phyloP scores from a whole-genome alignment of 345 rosid genomes.

The Citrus cavaleriei region DNA sequence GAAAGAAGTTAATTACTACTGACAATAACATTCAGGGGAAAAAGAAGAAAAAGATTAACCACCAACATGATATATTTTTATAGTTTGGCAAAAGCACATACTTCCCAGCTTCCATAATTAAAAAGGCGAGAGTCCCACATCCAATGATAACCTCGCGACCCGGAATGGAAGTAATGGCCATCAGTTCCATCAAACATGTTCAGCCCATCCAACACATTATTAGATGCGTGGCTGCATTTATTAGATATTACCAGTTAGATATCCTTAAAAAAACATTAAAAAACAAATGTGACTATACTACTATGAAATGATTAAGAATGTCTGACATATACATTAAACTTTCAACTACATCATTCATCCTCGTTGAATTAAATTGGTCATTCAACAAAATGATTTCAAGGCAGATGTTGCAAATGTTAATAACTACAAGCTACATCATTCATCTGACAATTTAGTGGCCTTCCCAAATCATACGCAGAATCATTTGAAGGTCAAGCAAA shows the following conservation, averaged over 20 bases:
- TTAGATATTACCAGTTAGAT: conserved; percentile 10
- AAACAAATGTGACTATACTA: background rate
- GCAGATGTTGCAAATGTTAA: too few relatives aligned
- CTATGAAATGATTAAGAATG: background rate
- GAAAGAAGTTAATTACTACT: conserved; percentile 4
- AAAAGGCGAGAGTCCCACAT: conserved; percentile 99
- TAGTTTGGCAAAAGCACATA: conserved; percentile 31
- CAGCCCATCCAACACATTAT: conserved; percentile 85
- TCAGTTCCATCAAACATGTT: conserved; percentile 98
- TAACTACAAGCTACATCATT: background rate
- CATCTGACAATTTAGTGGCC: background rate
- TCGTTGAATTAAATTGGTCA: background rate
- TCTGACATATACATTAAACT: background rate
- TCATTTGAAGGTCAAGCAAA: background rate
- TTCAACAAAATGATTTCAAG: too few relatives aligned
- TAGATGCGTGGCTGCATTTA: conserved; percentile 79
- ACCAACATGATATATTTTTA: background rate
- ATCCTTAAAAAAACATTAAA: background rate
- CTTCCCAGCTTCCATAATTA: conserved; percentile 98
- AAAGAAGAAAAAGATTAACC: conserved; percentile 2
- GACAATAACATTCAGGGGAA: conserved; percentile 14
- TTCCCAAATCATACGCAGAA: background rate
- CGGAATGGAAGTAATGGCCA: conserved; percentile 85
- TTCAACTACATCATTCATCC: background rate
- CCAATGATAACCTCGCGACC: conserved; percentile 86